Evolutionary conservation across 371 early-diverging fungal genomes (phyloP), one percentile per base, ranked within the genome.

Genomic region (Rhizopus microsporus): DNA sequence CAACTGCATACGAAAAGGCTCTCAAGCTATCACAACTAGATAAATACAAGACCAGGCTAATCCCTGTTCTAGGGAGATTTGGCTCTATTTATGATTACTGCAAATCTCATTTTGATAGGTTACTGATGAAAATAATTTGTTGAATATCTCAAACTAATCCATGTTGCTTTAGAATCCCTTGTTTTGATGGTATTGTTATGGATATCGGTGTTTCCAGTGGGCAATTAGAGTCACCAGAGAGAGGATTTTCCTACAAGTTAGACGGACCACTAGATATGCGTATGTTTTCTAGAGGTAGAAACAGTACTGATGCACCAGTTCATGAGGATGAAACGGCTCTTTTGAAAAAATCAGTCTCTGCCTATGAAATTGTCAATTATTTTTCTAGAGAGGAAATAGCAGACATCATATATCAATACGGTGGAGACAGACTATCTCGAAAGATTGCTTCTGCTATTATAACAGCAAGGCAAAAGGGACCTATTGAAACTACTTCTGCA

Each of bases 251-350:
- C 1, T 87, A 84, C 60, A 69, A 80, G 31, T 55, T 65, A 12
- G 87, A 88, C 33, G 89, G 88, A 0, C 88, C 88, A 3, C 62
- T 92, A 32, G 92, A 87, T 60, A 85, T 80, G 86, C 80, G 84
- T 15, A 83, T 85, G 86, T 81, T 73, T 38, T 71, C 76, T 55
- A 51, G 86, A 52, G 77, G 75, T 39, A 59, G 67, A 35, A 38
- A 59, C n/a, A 48, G 4, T 10, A 45, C 46, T 9, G 47, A 31
- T 31, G 39, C 13, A 35, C 15, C 44, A 7, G 17, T 17, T 9
- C 37, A 29, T 44, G 57, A 68, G 34, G 50, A 75, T 9, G 73
- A 74, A 50, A 51, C 56, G 8, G 47, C 56, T 0, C 65, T 77
- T 7, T 33, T 74, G 39, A 54, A 51, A 9, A 67, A 76, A 37